A percentile compares a stretch with the other conserved stretches of the same genome.
These are phyloP conservation scores for Acarospora socialis DNA, from an alignment of 2,329 filamentous ascomycete species.

Conservation along the genomic window DNA sequence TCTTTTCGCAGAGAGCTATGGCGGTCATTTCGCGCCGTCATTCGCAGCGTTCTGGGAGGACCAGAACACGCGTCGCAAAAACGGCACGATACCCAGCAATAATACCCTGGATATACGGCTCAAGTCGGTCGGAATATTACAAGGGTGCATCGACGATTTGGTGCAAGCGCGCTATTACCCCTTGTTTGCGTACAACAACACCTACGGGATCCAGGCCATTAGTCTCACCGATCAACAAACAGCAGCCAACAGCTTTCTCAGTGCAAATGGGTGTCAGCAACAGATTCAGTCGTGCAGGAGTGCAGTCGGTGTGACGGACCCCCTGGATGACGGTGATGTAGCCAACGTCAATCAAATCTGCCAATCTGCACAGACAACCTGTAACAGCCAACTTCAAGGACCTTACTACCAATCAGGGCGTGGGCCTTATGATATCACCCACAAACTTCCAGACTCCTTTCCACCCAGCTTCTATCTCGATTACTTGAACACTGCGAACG, in stretches of 20 bases:
- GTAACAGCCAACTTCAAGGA: constrained; percentile 18
- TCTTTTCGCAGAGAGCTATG: constrained; percentile 55
- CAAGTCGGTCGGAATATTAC: constrained; percentile 52
- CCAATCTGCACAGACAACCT: constrained; percentile 20
- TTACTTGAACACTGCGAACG: constrained; percentile 34
- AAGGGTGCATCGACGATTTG: constrained; percentile 53
- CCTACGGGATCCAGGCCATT: constrained; percentile 48
- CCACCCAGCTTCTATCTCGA: constrained; percentile 32
- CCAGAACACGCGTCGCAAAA: constrained; percentile 45
- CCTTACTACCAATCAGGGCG: constrained; percentile 33
- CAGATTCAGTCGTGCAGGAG: constrained; percentile 39
- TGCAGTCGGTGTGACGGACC: constrained; percentile 27
- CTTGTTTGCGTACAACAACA: constrained; percentile 28
- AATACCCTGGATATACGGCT: constrained; percentile 46
- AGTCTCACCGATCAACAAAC: constrained; percentile 36
- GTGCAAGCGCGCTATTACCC: constrained; percentile 36
- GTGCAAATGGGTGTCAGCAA: constrained; percentile 38
- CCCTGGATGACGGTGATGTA: constrained; percentile 27
- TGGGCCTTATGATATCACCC: constrained; percentile 37
- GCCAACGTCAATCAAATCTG: constrained; percentile 23
- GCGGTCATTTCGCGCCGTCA: constrained; percentile 54
- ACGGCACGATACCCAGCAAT: constrained; percentile 34
- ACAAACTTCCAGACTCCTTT: constrained; percentile 21
- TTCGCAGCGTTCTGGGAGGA: constrained; percentile 45
- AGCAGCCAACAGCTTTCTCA: constrained; percentile 32